Conservation (phyloP, 176 grass and related monocot species). For the Rhynchospora tenuis region DNA sequence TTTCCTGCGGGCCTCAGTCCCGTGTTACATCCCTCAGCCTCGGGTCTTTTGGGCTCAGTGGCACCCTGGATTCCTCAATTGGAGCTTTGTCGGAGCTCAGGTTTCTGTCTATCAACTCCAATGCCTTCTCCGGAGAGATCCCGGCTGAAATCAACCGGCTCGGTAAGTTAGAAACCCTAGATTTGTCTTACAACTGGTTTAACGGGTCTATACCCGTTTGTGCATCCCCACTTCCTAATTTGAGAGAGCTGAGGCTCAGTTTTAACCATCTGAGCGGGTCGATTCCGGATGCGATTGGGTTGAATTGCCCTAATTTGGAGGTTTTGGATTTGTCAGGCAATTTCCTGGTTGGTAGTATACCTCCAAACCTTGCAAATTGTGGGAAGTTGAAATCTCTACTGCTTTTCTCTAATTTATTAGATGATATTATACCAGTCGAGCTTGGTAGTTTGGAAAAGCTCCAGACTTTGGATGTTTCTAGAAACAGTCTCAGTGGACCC, state of each 20-base stretch:
- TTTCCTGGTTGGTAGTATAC: conserved; percentile 64
- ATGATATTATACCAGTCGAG: conserved; percentile 66
- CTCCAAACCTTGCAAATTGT: conserved; percentile 62
- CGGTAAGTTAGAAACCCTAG: conserved; percentile 42
- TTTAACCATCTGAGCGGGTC: conserved; percentile 63
- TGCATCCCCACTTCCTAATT: conserved; percentile 21
- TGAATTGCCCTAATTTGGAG: conserved; percentile 47
- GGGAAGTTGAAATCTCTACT: conserved; percentile 38
- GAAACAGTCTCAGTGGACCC: conserved; percentile 75
- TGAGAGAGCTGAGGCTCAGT: conserved; percentile 57
- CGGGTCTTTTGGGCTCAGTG: conserved; percentile 43
- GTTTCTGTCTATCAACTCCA: conserved; percentile 44
- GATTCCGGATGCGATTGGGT: conserved; percentile 56
- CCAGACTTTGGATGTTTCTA: conserved; percentile 63
- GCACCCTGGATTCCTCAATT: conserved; percentile 50
- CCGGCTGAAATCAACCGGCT: conserved; percentile 40
- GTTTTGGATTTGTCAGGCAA: conserved; percentile 76
- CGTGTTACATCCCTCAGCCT: conserved; percentile 54
- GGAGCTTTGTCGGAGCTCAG: conserved; percentile 45
- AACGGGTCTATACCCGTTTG: conserved; percentile 63
- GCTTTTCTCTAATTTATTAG: conserved; percentile 67
- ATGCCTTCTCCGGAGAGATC: conserved; percentile 66
- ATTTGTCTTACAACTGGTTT: conserved; percentile 70
- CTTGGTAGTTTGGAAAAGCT: conserved; percentile 58
- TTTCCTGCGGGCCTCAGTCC: conserved; percentile 43